Evolutionary conservation across 495 filamentous ascomycete genomes (phyloP).

Genomic region (Ramalina intermedia): DNA sequence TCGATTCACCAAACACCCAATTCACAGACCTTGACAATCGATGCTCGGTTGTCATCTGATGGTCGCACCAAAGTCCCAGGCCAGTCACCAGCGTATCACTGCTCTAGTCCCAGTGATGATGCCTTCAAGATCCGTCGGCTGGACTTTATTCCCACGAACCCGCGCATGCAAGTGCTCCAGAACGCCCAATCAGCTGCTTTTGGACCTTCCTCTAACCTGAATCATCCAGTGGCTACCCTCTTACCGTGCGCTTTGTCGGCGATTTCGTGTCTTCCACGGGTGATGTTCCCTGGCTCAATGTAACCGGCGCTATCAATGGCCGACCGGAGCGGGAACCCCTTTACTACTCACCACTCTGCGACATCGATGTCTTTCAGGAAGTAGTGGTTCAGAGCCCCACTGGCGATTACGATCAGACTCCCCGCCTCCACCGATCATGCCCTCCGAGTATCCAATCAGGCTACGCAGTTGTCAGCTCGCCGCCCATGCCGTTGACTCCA

Average conservation of each 20-base stretch:
- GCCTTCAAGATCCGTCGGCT: neutral
- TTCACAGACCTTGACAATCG: too few species aligned
- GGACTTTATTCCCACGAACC: neutral
- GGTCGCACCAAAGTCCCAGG: neutral
- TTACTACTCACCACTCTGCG: neutral
- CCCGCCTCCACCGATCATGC: neutral
- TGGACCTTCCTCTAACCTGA: neutral
- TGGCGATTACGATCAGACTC: neutral
- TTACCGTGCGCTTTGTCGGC: neutral
- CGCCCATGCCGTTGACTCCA: neutral
- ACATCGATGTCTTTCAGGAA: constrained; percentile 1
- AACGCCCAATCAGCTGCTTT: neutral
- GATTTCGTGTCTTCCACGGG: neutral
- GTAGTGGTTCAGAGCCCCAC: neutral
- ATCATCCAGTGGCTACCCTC: neutral
- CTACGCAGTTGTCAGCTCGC: neutral
- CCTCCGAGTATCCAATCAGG: neutral
- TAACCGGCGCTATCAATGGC: constrained; percentile 1
- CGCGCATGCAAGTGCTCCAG: neutral
- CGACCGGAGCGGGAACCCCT: neutral
- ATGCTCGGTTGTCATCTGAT: too few species aligned
- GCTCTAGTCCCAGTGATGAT: neutral
- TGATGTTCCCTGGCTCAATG: neutral
- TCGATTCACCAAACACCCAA: too few species aligned
- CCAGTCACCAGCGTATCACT: constrained; percentile 3